Base-by-base conservation (phyloP, 2,329 filamentous ascomycete species). In the Ustilaginoidea virens region DNA sequence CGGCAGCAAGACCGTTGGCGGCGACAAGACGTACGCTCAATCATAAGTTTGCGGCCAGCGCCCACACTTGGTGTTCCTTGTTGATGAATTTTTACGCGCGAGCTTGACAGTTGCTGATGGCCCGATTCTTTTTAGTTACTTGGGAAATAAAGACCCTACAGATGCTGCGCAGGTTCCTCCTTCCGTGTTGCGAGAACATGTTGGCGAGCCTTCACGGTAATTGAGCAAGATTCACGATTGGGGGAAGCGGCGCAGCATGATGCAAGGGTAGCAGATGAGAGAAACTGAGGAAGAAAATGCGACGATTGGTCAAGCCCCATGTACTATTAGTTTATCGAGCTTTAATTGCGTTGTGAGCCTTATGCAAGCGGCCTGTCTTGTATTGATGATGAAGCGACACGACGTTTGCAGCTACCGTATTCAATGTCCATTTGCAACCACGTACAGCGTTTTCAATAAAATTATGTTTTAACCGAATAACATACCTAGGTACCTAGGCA, bases 151-250 rank as follows among this genome's bases (percentile, higher is more conserved):
- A 35, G 66, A 71, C 26, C 66, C 66, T 4, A 63, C 56, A 12
- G 67, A 72, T 36, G 66, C 68, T 2, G 52, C 67, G 0, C 66
- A 72, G 41, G 66, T 70, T 0, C 66, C 67, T 2, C 67, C 68
- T 5, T 71, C 66, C 2, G 58, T 64, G 1, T 25, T 73, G 34
- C 51, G 52, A 27, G 48, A 60, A 39, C 54, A 61, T 25, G 35
- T 68, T 21, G 66, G 64, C 2, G 52, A 49, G 2, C 61, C 65
- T 1, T n/a, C n/a, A n/a, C n/a, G n/a, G 30, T 42, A 1, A 43
- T 66, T n/a, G 48, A 52, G 25, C 64, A 69, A 29, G 55, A 46
- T 2, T 1, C 59, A 69, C 29, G 52, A 58, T 9, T 61, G 57
- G 2, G 51, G 49, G 17, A 50, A 56, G 21, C 49, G 67, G 19